Evolutionary conservation across 2,329 filamentous ascomycete genomes (phyloP).

Genomic region (Cadophora malorum): DNA sequence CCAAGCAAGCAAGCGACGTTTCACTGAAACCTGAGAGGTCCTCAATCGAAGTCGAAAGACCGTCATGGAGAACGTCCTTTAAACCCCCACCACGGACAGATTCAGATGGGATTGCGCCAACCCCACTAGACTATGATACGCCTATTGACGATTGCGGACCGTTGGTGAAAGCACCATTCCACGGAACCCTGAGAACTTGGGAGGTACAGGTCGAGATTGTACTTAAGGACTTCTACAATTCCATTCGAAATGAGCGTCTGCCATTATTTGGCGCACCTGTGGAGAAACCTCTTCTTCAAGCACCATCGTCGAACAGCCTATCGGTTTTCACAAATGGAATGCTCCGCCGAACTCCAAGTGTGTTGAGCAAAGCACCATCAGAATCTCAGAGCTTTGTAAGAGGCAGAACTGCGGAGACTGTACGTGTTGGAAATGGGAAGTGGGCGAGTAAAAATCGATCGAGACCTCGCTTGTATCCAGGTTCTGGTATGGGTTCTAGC

Average conservation of each 20-base stretch:
- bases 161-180: conserved; percentile 78
- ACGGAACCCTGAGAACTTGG: conserved; percentile 80
- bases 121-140: conserved; percentile 46
- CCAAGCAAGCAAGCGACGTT: conserved; percentile 27
- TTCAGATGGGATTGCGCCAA: conserved; percentile 41
- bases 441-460: conserved; percentile 90
- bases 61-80: conserved; percentile 45
- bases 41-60: conserved; percentile 45
- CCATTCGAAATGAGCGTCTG: conserved; percentile 85
- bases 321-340: conserved; percentile 71
- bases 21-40: conserved; percentile 35
- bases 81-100: conserved; percentile 41
- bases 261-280: conserved; percentile 78
- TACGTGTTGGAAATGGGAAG: conserved; percentile 54
- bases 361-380: conserved; percentile 90
- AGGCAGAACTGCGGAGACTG: conserved; percentile 67
- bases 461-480: conserved; percentile 75
- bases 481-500: conserved; percentile 85
- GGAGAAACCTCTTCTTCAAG: conserved; percentile 49
- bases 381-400: conserved; percentile 75
- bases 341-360: conserved; percentile 86
- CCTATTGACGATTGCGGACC: conserved; percentile 68
- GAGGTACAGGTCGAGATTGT: conserved; percentile 89
- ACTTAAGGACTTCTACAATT: conserved; percentile 88
- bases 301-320: conserved; percentile 65